Percentiles rank a stretch among this genome's conserved stretches.
These are phyloP conservation scores for baker's yeast (Saccharomyces cerevisiae) DNA, from an alignment of 805 yeast species.

Conservation along the genomic window DNA sequence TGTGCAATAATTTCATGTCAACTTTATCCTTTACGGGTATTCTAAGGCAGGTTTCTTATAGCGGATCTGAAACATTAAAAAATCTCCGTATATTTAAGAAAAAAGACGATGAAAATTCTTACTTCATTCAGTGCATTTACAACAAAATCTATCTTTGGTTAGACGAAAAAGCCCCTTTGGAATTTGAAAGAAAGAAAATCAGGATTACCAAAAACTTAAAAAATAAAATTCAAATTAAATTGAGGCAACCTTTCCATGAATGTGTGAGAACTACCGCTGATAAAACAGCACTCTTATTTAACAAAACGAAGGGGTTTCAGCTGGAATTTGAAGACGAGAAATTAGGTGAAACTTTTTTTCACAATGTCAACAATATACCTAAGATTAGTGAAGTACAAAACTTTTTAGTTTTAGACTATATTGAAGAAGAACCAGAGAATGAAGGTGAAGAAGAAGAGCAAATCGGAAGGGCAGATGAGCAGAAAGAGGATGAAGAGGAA, in stretches of 20 bases:
- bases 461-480: not conserved
- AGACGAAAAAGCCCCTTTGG: conserved; percentile 10
- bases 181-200: conserved; percentile 9
- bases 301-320: conserved; percentile 6
- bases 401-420: conserved; percentile 19
- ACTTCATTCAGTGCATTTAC: conserved; percentile 9
- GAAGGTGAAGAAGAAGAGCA: conserved; percentile 3
- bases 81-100: not conserved
- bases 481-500: not conserved
- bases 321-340: conserved; percentile 3
- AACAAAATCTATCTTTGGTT: conserved; percentile 15
- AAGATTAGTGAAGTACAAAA: conserved; percentile 30
- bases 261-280: conserved; percentile 1
- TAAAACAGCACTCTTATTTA: conserved; percentile 1
- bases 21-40: not conserved
- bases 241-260: not conserved
- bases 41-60: not conserved
- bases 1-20: conserved; percentile 6
- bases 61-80: not conserved
- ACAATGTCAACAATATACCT: conserved; percentile 8
- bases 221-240: conserved; percentile 8
- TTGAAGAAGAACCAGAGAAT: conserved; percentile 6
- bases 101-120: conserved; percentile 4
- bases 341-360: conserved; percentile 3
- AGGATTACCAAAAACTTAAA: conserved; percentile 7